Evolutionary conservation across 176 grass and related monocot species (phyloP), one percentile per base, ranked within the genome.

Genomic region (Miscanthus lutarioriparius): DNA sequence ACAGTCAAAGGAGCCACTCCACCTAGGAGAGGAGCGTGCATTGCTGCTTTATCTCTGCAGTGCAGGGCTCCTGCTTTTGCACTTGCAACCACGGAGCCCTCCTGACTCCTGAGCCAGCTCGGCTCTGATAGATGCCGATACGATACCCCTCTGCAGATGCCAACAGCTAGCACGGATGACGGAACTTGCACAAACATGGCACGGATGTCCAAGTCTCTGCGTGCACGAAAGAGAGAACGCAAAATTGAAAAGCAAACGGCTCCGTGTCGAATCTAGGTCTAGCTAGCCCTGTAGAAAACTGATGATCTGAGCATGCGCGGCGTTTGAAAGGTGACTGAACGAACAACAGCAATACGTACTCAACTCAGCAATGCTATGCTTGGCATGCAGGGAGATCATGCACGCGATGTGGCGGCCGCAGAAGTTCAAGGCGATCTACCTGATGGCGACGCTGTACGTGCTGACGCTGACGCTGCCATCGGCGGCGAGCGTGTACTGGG

Each of bases 351-450:
- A 30, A 30, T 30, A 30, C 28, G 28, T 30, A 30, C 28, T 30
- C 28, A 30, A 30, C 28, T 30, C 28, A 30, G 33, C 33, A 35
- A 35, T 35, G 33, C 33, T 35, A 35, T 35, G 33, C 33, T 35
- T 35, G 33, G 33, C 19, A 11, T 82, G 69, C 92, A 96, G 96
- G 58, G 96, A 99, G 86, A 94, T 99, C 64, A 99, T 99, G 96
- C 96, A 99, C 61, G 96, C 96, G n/a, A 99, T 99, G 96, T 99
- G 96, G 96, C 85, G 92, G 7, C 96, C 96, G 13, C 96, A 99
- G 78, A 99, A 99, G 89, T 99, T 99, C 87, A 99, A 99, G 91
- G 90, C 90, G 8, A 96, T 99, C 83, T 99, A 99, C 88, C 88
- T 99, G 62, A 10, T 99, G 77, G 97, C 97, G 32, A 99, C 97